Base-by-base conservation (phyloP, 805 yeast genomes). In the Ogataea allantospora region DNA sequence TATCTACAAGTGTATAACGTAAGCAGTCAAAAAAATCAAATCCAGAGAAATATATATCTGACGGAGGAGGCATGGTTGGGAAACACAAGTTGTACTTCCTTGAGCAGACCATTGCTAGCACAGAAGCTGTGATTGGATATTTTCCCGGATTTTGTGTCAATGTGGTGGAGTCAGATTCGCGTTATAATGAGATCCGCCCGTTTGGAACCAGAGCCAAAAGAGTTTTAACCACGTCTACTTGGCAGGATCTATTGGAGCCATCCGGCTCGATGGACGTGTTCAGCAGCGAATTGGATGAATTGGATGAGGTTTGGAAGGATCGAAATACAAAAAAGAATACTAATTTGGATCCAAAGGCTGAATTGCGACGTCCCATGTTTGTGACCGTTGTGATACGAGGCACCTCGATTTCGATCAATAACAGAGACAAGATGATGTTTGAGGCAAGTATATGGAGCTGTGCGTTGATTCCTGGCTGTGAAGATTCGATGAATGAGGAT, bases 21-120 rank as follows among this genome's bases (percentile, higher is more conserved):
- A 40, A 35, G 12, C 43, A 24, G 12, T 10, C 24, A 20, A 18
- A 30, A 30, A 27, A 32, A 21, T 30, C 22, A 19, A 9, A 19
- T 19, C 6, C 8, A 19, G 8, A 6, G 8, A 19, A 19, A 19
- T 19, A 19, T 7, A 19, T 19, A 24, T 13, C 21, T 5, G 6
- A 16, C 9, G 14, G 5, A 32, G 21, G 11, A 9, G 30, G 27
- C 22, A 32, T 35, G 38, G 33, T 15, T 12, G n/a, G 27, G 32
- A 27, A 15, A 17, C 12, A 12, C 18, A 35, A 35, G 18, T 30
- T 28, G 7, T 45, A 46, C 30, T 55, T 46, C 23, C 29, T 51
- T 13, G 54, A 54, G 30, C 55, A 48, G 35, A 57, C 61, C 4
- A 24, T 58, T 7, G 38, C 51, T 14, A 48, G 55, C 3, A 55